Evolutionary conservation across 331 rosid species (phyloP).

Genomic region (Pyrus hybrid): DNA sequence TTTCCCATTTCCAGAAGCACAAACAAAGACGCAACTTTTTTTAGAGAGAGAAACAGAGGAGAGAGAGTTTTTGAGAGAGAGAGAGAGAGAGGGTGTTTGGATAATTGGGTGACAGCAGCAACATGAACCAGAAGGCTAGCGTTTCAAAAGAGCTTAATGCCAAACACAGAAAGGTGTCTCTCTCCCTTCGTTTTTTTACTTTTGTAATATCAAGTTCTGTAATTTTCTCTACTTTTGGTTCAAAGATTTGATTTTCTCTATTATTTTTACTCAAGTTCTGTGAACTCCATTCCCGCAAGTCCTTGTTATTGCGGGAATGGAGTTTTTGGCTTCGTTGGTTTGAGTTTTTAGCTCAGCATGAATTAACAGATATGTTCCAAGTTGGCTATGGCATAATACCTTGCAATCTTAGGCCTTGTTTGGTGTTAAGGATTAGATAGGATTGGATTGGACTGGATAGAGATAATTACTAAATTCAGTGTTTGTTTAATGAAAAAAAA

Average conservation of each 20-base stretch:
- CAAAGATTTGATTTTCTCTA: not conserved
- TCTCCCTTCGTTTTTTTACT: not conserved
- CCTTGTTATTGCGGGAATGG: not conserved
- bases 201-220: not conserved
- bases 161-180: conserved; percentile 63
- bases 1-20: not conserved
- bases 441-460: too few species aligned
- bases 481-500: too few species aligned
- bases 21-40: not conserved
- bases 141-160: conserved; percentile 87
- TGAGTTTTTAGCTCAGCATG: not conserved
- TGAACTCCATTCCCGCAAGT: too few species aligned
- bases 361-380: too few species aligned
- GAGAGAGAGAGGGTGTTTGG: not conserved
- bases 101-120: not conserved
- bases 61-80: not conserved
- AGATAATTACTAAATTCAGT: too few species aligned
- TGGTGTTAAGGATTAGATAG: not conserved
- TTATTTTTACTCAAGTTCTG: not conserved
- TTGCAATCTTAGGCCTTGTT: not conserved
- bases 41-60: not conserved
- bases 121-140: conserved; percentile 84
- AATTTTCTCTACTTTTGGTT: not conserved
- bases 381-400: not conserved
- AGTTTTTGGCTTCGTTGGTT: not conserved